Conservation (phyloP, 1,284 basidiomycete genomes). For the Irpex lacteus region DNA sequence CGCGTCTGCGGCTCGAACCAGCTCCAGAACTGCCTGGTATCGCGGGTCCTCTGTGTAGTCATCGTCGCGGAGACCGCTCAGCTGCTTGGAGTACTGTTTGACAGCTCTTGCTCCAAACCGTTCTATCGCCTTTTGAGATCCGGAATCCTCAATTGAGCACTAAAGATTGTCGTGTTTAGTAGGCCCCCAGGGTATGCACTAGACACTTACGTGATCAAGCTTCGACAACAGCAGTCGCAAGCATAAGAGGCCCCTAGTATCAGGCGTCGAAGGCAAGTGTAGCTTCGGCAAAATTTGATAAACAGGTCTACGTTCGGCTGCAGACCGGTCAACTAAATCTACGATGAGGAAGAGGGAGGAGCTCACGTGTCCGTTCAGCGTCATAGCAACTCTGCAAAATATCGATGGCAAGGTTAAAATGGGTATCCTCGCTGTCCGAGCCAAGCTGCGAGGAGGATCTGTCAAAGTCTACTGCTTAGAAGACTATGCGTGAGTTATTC, state of each 20-base stretch:
- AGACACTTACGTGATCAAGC: background rate
- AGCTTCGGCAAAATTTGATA: constrained; percentile 78
- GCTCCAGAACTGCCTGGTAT: background rate
- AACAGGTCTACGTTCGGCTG: constrained; percentile 76
- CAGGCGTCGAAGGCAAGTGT: constrained; percentile 45
- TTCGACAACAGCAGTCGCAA: background rate
- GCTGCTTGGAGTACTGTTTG: constrained; percentile 9
- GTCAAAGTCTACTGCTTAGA: constrained; percentile 19
- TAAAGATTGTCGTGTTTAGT: background rate
- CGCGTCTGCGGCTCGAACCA: background rate
- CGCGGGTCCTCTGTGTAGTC: background rate
- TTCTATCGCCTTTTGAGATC: constrained; percentile 11
- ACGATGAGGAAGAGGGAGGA: background rate
- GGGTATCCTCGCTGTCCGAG: constrained; percentile 37
- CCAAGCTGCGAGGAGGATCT: constrained; percentile 23
- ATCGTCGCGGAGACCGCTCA: constrained; percentile 3
- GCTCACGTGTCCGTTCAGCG: constrained; percentile 37
- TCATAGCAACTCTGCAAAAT: constrained; percentile 61
- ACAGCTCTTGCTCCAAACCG: constrained; percentile 7
- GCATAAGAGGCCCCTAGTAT: constrained; percentile 6
- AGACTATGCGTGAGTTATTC: background rate
- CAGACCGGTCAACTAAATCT: constrained; percentile 37
- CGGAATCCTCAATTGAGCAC: constrained; percentile 6
- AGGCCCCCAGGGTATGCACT: background rate
- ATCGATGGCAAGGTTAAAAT: constrained; percentile 76